These are phyloP conservation scores for Salvia sclarea DNA, from an alignment of 305 asterid genomes.

Conservation along the genomic window DNA sequence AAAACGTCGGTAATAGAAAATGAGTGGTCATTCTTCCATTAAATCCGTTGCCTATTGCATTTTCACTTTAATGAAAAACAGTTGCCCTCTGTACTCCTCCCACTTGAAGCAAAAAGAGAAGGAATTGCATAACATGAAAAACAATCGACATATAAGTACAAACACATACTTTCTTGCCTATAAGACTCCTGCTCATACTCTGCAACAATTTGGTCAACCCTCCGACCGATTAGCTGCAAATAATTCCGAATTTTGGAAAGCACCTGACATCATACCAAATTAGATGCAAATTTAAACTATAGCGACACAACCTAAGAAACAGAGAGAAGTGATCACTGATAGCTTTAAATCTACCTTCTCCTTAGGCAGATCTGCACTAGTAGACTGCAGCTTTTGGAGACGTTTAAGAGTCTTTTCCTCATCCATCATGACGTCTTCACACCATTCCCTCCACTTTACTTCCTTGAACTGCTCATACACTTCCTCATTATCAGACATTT, in stretches of 20 bases:
- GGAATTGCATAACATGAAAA: neutral
- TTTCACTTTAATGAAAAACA: neutral
- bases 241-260: constrained; percentile 82
- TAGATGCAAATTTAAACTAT: constrained; percentile 18
- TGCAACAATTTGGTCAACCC: constrained; percentile 82
- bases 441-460: constrained; percentile 99
- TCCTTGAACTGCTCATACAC: constrained; percentile 97
- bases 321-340: constrained; percentile 20
- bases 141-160: neutral
- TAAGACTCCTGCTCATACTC: constrained; percentile 75
- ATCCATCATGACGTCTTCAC: constrained; percentile 86
- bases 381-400: constrained; percentile 86
- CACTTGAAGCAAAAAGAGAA: neutral
- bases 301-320: constrained; percentile 20
- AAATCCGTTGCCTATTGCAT: neutral
- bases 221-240: constrained; percentile 93
- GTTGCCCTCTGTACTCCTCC: neutral
- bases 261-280: constrained; percentile 53
- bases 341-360: constrained; percentile 62
- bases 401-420: constrained; percentile 87
- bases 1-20: neutral
- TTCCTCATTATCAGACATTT: constrained; percentile 95
- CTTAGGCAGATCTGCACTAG: constrained; percentile 89
- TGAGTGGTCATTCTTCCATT: neutral
- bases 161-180: constrained; percentile 82